Evolutionary conservation across 73 alveolate genomes (phyloP).

Genomic region (Durusdinium trenchii): DNA sequence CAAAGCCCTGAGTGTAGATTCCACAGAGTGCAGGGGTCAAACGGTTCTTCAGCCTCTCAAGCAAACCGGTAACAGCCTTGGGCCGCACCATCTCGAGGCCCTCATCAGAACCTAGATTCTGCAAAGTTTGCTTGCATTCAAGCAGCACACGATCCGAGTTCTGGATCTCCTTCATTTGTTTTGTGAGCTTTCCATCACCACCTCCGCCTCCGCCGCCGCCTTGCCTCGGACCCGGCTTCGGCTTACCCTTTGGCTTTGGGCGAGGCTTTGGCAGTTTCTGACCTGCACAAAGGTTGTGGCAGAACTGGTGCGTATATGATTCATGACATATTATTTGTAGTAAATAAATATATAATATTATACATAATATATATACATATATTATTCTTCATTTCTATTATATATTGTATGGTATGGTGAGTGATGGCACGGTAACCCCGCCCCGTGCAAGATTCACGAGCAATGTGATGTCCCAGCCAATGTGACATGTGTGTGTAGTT

Average conservation of each 20-base stretch:
- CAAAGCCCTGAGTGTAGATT: background rate
- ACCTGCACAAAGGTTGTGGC: too few species aligned
- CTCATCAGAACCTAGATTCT: background rate
- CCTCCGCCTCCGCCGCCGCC: background rate
- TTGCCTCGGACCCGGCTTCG: background rate
- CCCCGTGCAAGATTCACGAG: too few species aligned
- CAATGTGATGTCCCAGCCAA: too few species aligned
- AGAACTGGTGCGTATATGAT: too few species aligned
- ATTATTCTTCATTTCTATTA: too few species aligned
- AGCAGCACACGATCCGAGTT: background rate
- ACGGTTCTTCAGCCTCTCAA: background rate
- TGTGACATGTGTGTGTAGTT: too few species aligned
- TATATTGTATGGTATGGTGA: too few species aligned
- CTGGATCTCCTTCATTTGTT: conserved; percentile 4
- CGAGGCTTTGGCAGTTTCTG: too few species aligned
- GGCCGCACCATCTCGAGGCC: background rate
- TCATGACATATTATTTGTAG: too few species aligned
- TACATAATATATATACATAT: too few species aligned
- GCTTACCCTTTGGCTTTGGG: background rate
- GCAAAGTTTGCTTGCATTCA: background rate
- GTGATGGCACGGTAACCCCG: too few species aligned
- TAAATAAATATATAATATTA: too few species aligned
- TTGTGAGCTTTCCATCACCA: background rate
- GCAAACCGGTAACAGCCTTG: background rate
- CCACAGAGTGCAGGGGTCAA: background rate